Conservation (phyloP, 371 early-diverging fungal genomes). For the Rhizoclosmatium hyalinum region DNA sequence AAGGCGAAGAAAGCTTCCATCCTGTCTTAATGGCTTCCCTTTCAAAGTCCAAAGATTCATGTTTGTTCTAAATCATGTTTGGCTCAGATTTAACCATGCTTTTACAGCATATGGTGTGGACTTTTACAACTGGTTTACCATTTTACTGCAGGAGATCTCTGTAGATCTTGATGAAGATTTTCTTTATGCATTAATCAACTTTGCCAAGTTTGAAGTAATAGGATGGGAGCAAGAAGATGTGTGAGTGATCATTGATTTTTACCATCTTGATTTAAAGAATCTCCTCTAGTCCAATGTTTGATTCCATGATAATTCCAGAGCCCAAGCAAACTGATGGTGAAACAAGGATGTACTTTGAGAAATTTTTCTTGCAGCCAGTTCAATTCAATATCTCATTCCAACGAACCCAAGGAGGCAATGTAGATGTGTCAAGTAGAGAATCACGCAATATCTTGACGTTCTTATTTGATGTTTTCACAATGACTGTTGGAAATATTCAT, state of each 20-base stretch:
- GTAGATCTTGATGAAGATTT: constrained; percentile 93
- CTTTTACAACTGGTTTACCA: constrained; percentile 89
- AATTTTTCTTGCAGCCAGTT: constrained; percentile 92
- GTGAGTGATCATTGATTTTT: constrained; percentile 11
- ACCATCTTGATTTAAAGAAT: neutral
- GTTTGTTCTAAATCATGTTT: constrained; percentile 35
- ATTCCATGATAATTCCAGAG: constrained; percentile 68
- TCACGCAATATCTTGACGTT: constrained; percentile 45
- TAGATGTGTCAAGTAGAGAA: constrained; percentile 56
- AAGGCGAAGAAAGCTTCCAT: constrained; percentile 65
- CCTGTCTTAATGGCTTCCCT: constrained; percentile 58
- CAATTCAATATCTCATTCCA: constrained; percentile 92
- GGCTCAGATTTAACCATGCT: neutral
- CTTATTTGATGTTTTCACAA: constrained; percentile 88
- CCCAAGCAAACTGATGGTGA: constrained; percentile 70
- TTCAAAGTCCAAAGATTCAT: constrained; percentile 82
- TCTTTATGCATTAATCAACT: constrained; percentile 82
- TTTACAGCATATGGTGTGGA: constrained; percentile 79
- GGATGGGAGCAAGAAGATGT: constrained; percentile 55
- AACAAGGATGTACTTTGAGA: constrained; percentile 89
- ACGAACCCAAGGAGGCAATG: constrained; percentile 77
- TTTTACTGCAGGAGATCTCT: constrained; percentile 90
- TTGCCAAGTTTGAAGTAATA: constrained; percentile 75
- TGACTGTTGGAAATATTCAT: constrained; percentile 96
- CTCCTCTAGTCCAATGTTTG: constrained; percentile 40